Percentiles rank a stretch among this genome's conserved stretches.
These are phyloP conservation scores for Odontarrhena argentea DNA, from an alignment of 345 rosid genomes.

Conservation along the genomic window DNA sequence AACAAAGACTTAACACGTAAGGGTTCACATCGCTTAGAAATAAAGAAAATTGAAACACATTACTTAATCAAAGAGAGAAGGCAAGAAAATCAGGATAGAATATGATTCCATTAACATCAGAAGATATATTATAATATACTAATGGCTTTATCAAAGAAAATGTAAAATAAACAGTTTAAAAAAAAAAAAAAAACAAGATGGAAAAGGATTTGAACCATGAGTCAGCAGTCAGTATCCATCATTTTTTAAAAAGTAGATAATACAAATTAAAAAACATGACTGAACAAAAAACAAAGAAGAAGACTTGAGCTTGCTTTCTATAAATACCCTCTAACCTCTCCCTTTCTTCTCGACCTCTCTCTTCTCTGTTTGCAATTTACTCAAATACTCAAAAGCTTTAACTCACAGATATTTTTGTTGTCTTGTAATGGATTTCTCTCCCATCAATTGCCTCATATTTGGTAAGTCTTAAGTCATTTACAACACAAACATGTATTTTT, in stretches of 20 bases:
- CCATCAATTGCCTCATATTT: constrained; percentile 71
- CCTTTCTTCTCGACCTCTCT: constrained; percentile 13
- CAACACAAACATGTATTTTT: too few species aligned
- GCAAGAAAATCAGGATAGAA: constrained; percentile 8
- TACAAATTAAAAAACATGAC: neutral
- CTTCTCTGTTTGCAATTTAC: constrained; percentile 15
- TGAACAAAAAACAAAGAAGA: neutral
- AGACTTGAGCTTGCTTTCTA: constrained; percentile 1
- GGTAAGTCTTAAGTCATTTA: constrained; percentile 45
- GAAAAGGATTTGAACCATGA: constrained; percentile 45
- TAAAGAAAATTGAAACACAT: neutral
- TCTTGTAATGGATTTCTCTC: constrained; percentile 47
- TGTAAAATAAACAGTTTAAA: neutral
- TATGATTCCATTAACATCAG: constrained; percentile 20
- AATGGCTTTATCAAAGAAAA: neutral
- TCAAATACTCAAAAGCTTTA: constrained; percentile 7
- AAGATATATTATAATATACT: constrained; percentile 7
- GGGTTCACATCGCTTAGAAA: neutral
- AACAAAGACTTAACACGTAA: constrained; percentile 12
- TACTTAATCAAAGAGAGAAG: constrained; percentile 10
- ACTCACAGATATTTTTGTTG: neutral
- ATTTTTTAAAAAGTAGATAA: constrained; percentile 6
- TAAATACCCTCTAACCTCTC: neutral
- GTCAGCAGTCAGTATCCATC: constrained; percentile 43
- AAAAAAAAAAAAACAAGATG: constrained; percentile 11